These are phyloP conservation scores for Crinitomyces ghanaensis DNA, from an alignment of 805 yeast species.

Conservation along the genomic window DNA sequence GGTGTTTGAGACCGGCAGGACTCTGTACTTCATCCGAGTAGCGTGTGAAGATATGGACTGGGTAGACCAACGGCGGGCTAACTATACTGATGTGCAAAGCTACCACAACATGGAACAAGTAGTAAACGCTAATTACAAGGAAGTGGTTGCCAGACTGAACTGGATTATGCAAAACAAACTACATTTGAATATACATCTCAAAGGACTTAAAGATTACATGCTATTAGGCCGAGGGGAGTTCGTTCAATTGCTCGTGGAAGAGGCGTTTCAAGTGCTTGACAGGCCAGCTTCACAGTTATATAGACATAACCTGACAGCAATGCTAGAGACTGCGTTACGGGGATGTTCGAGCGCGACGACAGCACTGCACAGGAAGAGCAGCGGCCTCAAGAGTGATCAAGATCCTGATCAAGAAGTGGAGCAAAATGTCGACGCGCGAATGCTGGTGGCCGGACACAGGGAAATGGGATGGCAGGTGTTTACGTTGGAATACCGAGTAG, in stretches of 20 bases:
- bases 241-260: slow-evolving; percentile 48
- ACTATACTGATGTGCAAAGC: slow-evolving; percentile 12
- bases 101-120: slow-evolving; percentile 17
- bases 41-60: slow-evolving; percentile 61
- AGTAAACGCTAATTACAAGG: slow-evolving; percentile 32
- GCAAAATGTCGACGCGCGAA: slow-evolving; percentile 66
- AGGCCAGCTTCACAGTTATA: slow-evolving; percentile 55
- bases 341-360: slow-evolving; percentile 24
- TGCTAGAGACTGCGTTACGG: slow-evolving; percentile 52
- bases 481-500: slow-evolving; percentile 60
- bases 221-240: slow-evolving; percentile 75
- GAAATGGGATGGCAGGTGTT: slow-evolving; percentile 87
- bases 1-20: slow-evolving; percentile 49
- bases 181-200: slow-evolving; percentile 42
- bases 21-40: slow-evolving; percentile 48
- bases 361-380: no score
- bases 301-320: slow-evolving; percentile 51
- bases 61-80: slow-evolving; percentile 28
- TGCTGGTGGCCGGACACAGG: slow-evolving; percentile 62
- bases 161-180: slow-evolving; percentile 38
- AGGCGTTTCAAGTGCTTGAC: slow-evolving; percentile 42
- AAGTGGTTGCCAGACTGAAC: slow-evolving; percentile 43
- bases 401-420: slow-evolving; percentile 30
- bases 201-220: slow-evolving; percentile 51
- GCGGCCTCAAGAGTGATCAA: no score